A percentile compares a stretch with the other conserved stretches of the same genome.
These are phyloP conservation scores for Datura wrightii DNA, from an alignment of 257 asterid species.

Conservation along the genomic window DNA sequence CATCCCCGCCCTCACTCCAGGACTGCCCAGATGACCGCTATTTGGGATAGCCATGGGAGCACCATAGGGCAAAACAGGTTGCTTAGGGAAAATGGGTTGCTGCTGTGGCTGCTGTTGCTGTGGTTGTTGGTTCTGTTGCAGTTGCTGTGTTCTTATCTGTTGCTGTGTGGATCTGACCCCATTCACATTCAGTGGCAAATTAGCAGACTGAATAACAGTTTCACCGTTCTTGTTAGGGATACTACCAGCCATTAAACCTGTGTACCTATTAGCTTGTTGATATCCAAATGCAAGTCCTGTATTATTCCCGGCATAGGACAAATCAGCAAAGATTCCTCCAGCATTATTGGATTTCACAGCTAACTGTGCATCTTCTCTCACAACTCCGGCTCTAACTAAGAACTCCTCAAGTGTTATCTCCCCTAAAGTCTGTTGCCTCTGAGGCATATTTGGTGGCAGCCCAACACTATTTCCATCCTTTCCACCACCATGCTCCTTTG, in stretches of 20 bases:
- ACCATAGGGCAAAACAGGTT: conserved; percentile 56
- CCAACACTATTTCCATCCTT: conserved; percentile 44
- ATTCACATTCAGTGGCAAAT: conserved; percentile 58
- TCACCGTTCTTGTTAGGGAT: conserved; percentile 49
- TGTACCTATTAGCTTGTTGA: conserved; percentile 50
- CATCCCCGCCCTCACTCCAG: conserved; percentile 56
- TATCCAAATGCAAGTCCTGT: conserved; percentile 55
- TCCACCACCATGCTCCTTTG: conserved; percentile 54
- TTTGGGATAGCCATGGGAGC: conserved; percentile 56
- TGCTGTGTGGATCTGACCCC: conserved; percentile 60
- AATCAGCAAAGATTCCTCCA: conserved; percentile 54
- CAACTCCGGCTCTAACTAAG: conserved; percentile 82
- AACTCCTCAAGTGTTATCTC: conserved; percentile 94
- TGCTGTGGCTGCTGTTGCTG: conserved; percentile 45
- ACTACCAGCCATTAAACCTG: conserved; percentile 49
- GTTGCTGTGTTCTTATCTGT: conserved; percentile 39
- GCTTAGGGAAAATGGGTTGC: conserved; percentile 72
- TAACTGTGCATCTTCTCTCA: conserved; percentile 71
- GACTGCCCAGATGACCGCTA: conserved; percentile 50
- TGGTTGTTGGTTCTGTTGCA: conserved; percentile 42
- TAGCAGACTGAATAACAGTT: conserved; percentile 49
- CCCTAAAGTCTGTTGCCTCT: conserved; percentile 77
- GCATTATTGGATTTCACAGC: conserved; percentile 45
- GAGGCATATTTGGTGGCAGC: conserved; percentile 53
- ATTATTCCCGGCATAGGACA: conserved; percentile 44